Base-by-base conservation (phyloP, 2,329 filamentous ascomycete species). In the Sclerotinia subarctica region DNA sequence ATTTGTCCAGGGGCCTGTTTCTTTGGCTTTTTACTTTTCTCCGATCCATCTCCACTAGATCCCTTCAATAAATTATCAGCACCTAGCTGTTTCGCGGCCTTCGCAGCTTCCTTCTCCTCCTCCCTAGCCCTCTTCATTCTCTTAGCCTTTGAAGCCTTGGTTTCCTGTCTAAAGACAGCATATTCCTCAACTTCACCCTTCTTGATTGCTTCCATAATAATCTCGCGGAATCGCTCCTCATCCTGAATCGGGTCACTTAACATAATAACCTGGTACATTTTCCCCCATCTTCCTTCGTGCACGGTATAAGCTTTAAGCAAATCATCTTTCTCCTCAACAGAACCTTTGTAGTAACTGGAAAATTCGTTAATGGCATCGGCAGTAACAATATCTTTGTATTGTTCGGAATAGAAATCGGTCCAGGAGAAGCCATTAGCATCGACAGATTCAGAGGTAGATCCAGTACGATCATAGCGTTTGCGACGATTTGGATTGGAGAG, bases 401-500 rank as follows among this genome's bases (percentile, higher is more conserved):
- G 93, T 72, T 90, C 88, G 66, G 89, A 87, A 82, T 96, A 99
- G 82, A 93, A 99, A 59, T 91, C 89, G 66, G 86, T 84, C 95
- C 95, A 99, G 82, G 92, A 87, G 81, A 98, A 99, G 66, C 90
- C 91, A 69, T 92, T 89, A 77, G 93, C 90, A 44, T 90, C 85
- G 29, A 96, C 86, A 11, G 88, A 89, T 77, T 97, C 94, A 15
- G 91, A 88, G 0, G 94, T 98, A 67, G 90, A 95, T 66, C 95
- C 95, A 0, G 94, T 98, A 65, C 86, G 84, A 77, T 99, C 94
- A 81, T 97, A 99, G 69, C 92, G 91, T 74, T 88, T 88, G 73
- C 95, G 91, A 65, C 95, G 88, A 26, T 84, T 83, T 29, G 90
- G 84, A 74, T 97, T 92, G 44, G 92, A 97, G 47, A 99, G 90